A percentile compares a stretch with the other conserved stretches of the same genome.
phyloP scores from a whole-genome alignment of 1,139 yeast species.

The Hyphopichia khmerensis region DNA sequence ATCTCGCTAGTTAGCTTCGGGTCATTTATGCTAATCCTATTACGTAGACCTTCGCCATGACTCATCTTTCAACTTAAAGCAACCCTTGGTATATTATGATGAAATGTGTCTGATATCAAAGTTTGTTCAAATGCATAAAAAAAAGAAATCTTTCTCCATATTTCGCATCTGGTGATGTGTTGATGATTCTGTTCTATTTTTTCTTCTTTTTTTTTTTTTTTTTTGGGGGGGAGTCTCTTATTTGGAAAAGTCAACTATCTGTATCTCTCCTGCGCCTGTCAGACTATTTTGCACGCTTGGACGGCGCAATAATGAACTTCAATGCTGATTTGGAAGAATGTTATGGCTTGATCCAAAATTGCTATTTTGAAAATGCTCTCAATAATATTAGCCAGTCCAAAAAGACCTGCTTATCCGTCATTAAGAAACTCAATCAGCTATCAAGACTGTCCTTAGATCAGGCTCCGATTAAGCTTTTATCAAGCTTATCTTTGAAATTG shows the following conservation, averaged over 20 bases:
- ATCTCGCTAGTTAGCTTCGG: not conserved
- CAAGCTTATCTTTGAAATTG: conserved; percentile 18
- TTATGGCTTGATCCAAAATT: not conserved
- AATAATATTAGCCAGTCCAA: not conserved
- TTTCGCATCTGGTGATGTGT: not conserved
- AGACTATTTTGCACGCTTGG: no score
- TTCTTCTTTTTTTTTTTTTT: not conserved
- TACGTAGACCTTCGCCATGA: not conserved
- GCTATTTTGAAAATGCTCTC: conserved; percentile 1
- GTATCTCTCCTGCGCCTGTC: no score
- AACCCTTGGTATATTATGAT: no score
- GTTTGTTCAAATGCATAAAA: not conserved
- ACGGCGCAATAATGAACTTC: not conserved
- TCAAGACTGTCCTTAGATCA: not conserved
- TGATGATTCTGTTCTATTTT: not conserved
- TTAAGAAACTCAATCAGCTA: not conserved
- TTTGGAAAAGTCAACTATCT: no score
- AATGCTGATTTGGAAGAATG: not conserved
- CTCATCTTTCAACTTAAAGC: no score
- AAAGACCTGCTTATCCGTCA: not conserved
- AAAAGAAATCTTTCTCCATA: not conserved
- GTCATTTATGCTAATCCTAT: not conserved
- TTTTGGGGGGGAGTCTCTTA: not conserved
- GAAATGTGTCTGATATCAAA: not conserved
- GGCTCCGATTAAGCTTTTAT: conserved; percentile 10